These are phyloP conservation scores for Mycena citricolor DNA, from an alignment of 1,284 basidiomycete genomes.

Conservation along the genomic window DNA sequence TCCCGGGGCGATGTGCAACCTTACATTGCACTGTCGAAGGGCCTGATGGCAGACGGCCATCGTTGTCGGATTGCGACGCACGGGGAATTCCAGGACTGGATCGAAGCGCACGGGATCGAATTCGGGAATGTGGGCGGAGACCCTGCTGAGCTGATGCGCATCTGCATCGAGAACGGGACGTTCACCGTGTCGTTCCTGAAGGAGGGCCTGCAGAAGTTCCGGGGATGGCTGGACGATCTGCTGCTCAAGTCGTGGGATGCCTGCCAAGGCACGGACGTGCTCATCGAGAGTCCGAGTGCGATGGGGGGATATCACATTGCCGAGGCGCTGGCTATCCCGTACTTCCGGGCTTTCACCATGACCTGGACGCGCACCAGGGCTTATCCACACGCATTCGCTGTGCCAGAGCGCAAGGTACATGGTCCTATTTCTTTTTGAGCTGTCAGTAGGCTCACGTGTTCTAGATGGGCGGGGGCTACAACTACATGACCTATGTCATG, in stretches of 20 bases:
- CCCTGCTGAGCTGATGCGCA: constrained; percentile 92
- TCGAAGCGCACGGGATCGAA: constrained; percentile 92
- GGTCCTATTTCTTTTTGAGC: constrained; percentile 17
- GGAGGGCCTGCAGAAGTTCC: constrained; percentile 90
- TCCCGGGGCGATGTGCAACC: constrained; percentile 93
- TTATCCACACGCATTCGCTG: constrained; percentile 97
- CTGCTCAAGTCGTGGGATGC: constrained; percentile 93
- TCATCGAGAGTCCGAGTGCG: constrained; percentile 94
- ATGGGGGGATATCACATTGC: constrained; percentile 99
- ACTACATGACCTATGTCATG: constrained; percentile 95
- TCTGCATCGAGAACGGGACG: constrained; percentile 95
- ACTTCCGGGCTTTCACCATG: constrained; percentile 92
- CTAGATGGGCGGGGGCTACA: constrained; percentile 93
- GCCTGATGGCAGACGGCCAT: constrained; percentile 89
- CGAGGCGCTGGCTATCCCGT: constrained; percentile 90
- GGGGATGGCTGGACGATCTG: constrained; percentile 95
- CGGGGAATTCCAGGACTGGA: constrained; percentile 93
- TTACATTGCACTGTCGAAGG: constrained; percentile 94
- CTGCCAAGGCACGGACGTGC: constrained; percentile 90
- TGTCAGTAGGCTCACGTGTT: constrained; percentile 24
- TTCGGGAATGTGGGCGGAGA: constrained; percentile 94
- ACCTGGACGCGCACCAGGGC: constrained; percentile 83
- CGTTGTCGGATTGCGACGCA: constrained; percentile 87
- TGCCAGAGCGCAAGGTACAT: constrained; percentile 81
- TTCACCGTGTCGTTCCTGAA: constrained; percentile 94